Conservation (phyloP, 176 grass and related monocot species). For the Elaeis guineensis region DNA sequence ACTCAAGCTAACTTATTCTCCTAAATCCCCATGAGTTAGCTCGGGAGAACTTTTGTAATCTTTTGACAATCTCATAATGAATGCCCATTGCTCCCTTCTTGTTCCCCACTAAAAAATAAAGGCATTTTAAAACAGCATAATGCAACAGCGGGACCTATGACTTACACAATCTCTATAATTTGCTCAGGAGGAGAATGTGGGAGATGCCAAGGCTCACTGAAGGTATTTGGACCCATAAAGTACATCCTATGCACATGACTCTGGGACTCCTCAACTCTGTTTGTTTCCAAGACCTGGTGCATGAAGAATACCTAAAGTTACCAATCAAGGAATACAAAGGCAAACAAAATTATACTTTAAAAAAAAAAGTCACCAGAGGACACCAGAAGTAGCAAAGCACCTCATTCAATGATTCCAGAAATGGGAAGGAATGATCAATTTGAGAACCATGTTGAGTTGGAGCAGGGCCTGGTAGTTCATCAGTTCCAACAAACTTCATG, state of each 20-base stretch:
- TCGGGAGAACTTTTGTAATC: too few species aligned
- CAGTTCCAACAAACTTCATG: conserved; percentile 98
- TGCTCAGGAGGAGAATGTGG: conserved; percentile 80
- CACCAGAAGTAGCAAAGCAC: conserved; percentile 22
- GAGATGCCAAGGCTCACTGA: conserved; percentile 97
- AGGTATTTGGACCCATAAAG: conserved; percentile 99
- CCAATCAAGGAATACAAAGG: conserved; percentile 12
- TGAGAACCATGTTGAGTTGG: conserved; percentile 96
- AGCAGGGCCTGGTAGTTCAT: conserved; percentile 89
- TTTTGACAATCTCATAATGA: too few species aligned
- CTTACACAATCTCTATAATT: conserved; percentile 95
- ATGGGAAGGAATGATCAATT: conserved; percentile 98
- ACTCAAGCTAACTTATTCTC: too few species aligned
- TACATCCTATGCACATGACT: conserved; percentile 95
- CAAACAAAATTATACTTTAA: background rate
- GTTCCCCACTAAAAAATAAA: too few species aligned
- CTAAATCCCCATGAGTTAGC: too few species aligned
- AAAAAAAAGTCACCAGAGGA: conserved; percentile 8
- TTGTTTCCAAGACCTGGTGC: conserved; percentile 89
- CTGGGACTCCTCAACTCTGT: conserved; percentile 91
- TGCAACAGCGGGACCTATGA: conserved; percentile 13
- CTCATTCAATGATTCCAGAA: conserved; percentile 99
- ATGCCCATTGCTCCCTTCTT: too few species aligned
- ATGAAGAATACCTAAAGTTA: conserved; percentile 13
- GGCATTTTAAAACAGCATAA: background rate